phyloP scores from a whole-genome alignment of 768 basidiomycete species.

The Phanerochaete carnosa region DNA sequence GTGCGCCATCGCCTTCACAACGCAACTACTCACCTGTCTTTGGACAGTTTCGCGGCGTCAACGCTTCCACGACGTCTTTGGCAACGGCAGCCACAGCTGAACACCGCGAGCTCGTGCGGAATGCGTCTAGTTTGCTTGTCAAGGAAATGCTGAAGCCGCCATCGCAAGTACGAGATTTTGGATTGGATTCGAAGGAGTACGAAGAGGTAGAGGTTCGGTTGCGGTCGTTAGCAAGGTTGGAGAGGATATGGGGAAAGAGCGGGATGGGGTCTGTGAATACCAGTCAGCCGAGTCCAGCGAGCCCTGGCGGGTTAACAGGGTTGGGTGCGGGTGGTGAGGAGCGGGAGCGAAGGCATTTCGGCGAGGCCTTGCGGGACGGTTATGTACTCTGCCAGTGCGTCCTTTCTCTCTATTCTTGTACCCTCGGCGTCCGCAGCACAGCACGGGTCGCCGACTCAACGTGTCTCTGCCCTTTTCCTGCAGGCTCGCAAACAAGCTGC shows the following conservation, averaged over 20 bases:
- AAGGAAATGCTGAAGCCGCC: slow-evolving; percentile 65
- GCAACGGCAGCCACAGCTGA: slow-evolving; percentile 36
- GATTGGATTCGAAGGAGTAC: slow-evolving; percentile 55
- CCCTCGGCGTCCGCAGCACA: not conserved
- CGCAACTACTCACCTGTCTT: slow-evolving; percentile 32
- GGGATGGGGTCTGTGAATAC: slow-evolving; percentile 42
- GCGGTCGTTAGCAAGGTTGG: slow-evolving; percentile 58
- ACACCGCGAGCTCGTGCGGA: slow-evolving; percentile 65
- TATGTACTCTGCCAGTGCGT: slow-evolving; percentile 89
- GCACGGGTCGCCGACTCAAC: not conserved
- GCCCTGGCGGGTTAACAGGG: slow-evolving; percentile 28
- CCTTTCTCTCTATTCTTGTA: slow-evolving; percentile 7
- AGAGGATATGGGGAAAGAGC: slow-evolving; percentile 75
- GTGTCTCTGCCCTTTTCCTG: not conserved
- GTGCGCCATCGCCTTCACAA: slow-evolving; percentile 22
- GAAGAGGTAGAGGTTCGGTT: slow-evolving; percentile 73
- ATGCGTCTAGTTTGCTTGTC: slow-evolving; percentile 60
- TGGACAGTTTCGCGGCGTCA: slow-evolving; percentile 53
- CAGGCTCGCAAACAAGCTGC: slow-evolving; percentile 79
- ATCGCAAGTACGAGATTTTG: slow-evolving; percentile 47
- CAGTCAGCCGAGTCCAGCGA: slow-evolving; percentile 29
- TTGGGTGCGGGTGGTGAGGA: slow-evolving; percentile 62
- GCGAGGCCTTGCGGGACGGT: slow-evolving; percentile 78
- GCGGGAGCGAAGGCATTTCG: slow-evolving; percentile 68
- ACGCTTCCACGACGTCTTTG: slow-evolving; percentile 58